phyloP scores from a whole-genome alignment of 768 basidiomycete genomes.

The Suillus clintonianus region DNA sequence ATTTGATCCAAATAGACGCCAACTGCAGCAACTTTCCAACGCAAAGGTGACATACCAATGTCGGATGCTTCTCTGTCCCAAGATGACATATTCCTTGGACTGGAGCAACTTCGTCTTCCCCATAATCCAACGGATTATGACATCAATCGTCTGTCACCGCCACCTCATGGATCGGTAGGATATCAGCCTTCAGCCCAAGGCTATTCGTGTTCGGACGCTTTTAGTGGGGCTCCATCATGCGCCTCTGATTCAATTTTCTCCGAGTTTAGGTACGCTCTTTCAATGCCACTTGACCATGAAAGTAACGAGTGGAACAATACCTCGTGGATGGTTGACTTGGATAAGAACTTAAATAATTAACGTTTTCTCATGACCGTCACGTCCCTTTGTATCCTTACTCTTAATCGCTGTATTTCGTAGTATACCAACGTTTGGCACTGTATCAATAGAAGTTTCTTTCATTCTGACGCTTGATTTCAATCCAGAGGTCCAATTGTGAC shows the following conservation, averaged over 20 bases:
- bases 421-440: neutral
- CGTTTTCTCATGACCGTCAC: neutral
- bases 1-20: constrained; percentile 24
- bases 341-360: neutral
- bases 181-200: neutral
- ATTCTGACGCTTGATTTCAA: neutral
- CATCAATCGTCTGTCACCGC: neutral
- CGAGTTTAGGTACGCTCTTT: neutral
- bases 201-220: neutral
- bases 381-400: neutral
- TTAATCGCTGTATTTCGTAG: neutral
- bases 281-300: neutral
- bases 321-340: neutral
- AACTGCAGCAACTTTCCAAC: constrained; percentile 20
- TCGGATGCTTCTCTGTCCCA: neutral
- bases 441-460: constrained; percentile 1
- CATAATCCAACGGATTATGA: neutral
- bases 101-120: constrained; percentile 6
- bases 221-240: neutral
- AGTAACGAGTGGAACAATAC: neutral
- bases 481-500: neutral
- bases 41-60: neutral
- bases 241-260: neutral
- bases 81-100: neutral
- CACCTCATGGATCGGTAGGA: neutral